Conservation (phyloP, 768 basidiomycete species). For the Termitomyces sp. region DNA sequence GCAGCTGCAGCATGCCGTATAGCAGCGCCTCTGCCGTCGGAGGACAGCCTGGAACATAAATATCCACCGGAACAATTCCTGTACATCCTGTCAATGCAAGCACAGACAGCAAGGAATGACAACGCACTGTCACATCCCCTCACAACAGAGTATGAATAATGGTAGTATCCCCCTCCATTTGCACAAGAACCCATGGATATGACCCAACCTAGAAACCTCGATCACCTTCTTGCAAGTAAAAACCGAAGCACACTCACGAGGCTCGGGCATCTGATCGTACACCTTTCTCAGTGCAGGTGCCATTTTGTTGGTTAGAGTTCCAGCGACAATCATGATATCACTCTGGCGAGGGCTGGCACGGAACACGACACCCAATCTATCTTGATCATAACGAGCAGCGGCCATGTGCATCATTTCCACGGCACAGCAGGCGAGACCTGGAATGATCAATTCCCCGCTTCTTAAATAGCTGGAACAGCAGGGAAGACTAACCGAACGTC, state of each 20-base stretch:
- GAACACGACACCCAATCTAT: conserved; percentile 95
- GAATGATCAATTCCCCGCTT: conserved; percentile 3
- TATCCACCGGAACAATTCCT: conserved; percentile 98
- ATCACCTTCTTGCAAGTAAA: conserved; percentile 3
- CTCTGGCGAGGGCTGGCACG: conserved; percentile 98
- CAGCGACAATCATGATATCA: conserved; percentile 99
- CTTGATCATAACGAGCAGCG: conserved; percentile 97
- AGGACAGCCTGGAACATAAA: conserved; percentile 95
- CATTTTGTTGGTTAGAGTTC: conserved; percentile 99
- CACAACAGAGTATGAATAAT: conserved; percentile 98
- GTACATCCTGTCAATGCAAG: conserved; percentile 1
- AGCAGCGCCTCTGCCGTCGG: conserved; percentile 95
- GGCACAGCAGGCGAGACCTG: conserved; percentile 96
- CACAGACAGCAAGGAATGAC: neutral
- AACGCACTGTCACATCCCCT: conserved; percentile 91
- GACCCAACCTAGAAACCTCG: conserved; percentile 71
- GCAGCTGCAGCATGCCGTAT: conserved; percentile 95
- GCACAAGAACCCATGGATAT: conserved; percentile 99
- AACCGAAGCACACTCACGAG: conserved; percentile 47
- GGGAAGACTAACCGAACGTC: conserved; percentile 68
- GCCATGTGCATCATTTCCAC: conserved; percentile 99
- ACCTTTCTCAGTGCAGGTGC: conserved; percentile 96
- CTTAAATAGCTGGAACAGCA: neutral
- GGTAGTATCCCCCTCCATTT: conserved; percentile 96
- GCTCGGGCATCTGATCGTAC: conserved; percentile 98